Evolutionary conservation across 2,329 filamentous ascomycete species (phyloP).

Genomic region (Fusarium circinatum): DNA sequence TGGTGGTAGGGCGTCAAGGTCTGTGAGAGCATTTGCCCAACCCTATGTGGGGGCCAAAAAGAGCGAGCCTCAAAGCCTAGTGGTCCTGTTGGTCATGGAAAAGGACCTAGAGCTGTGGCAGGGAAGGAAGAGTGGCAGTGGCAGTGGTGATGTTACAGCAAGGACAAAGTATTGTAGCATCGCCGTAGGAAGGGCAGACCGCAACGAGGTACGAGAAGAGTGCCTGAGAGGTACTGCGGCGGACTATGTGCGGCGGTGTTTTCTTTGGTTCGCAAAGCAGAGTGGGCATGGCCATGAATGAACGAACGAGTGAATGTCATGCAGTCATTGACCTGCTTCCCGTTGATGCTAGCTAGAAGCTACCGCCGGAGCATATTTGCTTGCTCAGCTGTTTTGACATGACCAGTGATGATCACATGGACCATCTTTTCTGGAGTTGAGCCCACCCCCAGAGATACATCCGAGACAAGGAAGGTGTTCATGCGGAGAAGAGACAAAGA

Average conservation of each 20-base stretch:
- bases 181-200: conserved; percentile 7
- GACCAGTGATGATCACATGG: conserved; percentile 40
- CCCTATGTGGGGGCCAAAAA: conserved; percentile 32
- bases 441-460: conserved; percentile 32
- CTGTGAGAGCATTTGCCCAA: conserved; percentile 36
- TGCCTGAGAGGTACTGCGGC: neutral
- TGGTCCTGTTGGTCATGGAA: conserved; percentile 31
- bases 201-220: conserved; percentile 14
- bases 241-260: neutral
- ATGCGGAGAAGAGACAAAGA: conserved; percentile 13
- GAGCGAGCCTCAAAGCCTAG: conserved; percentile 29
- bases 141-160: conserved; percentile 18
- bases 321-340: conserved; percentile 37
- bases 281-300: conserved; percentile 25
- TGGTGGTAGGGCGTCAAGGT: conserved; percentile 34
- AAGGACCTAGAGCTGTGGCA: conserved; percentile 33
- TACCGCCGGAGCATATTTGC: conserved; percentile 31
- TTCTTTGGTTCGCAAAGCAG: neutral
- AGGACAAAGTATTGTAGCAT: conserved; percentile 21
- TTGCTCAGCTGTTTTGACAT: conserved; percentile 27
- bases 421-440: conserved; percentile 31
- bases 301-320: conserved; percentile 37
- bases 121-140: conserved; percentile 3
- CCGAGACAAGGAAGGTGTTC: conserved; percentile 28
- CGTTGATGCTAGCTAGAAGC: conserved; percentile 10